A percentile compares a stretch with the other conserved stretches of the same genome.
Evolutionary conservation across 1,284 basidiomycete species (phyloP).

Genomic region (Ganoderma leucocontextum): DNA sequence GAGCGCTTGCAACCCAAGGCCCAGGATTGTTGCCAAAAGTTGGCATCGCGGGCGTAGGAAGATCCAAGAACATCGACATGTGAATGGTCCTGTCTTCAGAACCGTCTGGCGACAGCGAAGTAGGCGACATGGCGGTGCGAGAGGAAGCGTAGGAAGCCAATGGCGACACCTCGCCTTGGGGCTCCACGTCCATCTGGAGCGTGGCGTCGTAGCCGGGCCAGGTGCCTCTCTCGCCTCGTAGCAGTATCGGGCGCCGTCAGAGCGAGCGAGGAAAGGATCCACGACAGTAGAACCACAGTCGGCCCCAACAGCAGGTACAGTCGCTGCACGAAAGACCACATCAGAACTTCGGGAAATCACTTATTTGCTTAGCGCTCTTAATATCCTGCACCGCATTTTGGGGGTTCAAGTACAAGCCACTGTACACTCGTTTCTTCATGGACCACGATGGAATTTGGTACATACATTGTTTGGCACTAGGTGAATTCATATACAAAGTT

Average conservation of each 20-base stretch:
- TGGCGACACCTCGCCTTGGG: constrained; percentile 35
- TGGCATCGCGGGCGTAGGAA: constrained; percentile 34
- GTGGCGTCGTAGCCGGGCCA: constrained; percentile 20
- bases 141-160: constrained; percentile 39
- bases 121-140: constrained; percentile 41
- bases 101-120: constrained; percentile 43
- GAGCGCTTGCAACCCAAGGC: constrained; percentile 29
- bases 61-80: constrained; percentile 39
- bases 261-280: no score
- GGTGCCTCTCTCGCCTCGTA: constrained; percentile 24
- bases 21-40: constrained; percentile 27
- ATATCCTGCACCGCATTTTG: no score
- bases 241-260: no score
- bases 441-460: no score
- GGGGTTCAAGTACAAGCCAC: no score
- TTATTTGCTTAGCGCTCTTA: no score
- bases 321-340: constrained; percentile 36
- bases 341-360: no score
- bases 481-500: no score
- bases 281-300: constrained; percentile 15
- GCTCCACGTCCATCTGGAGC: constrained; percentile 26
- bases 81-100: constrained; percentile 44
- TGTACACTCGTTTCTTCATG: no score
- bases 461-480: no score
- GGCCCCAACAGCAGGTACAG: constrained; percentile 31